phyloP scores from a whole-genome alignment of 371 early-diverging fungal species.

The Agmasoma carcini region DNA sequence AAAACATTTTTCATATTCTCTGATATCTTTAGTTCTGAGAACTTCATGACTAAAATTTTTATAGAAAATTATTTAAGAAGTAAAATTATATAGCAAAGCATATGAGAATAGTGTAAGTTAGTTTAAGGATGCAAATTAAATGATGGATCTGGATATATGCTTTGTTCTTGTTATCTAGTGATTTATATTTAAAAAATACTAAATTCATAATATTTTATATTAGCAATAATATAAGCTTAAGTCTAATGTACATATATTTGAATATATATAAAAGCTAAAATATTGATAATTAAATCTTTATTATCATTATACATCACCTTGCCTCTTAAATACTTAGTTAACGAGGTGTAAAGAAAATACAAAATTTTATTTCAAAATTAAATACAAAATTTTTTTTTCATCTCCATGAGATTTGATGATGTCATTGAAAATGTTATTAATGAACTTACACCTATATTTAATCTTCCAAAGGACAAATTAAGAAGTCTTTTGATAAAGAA shows the following conservation, averaged over 20 bases:
- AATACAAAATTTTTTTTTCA: background rate
- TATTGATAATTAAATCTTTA: constrained; percentile 1
- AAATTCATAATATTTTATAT: no score
- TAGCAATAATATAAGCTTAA: no score
- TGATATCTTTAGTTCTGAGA: background rate
- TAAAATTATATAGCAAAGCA: no score
- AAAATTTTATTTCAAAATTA: constrained; percentile 3
- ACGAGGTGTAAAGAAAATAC: background rate
- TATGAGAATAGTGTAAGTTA: no score
- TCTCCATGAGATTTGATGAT: constrained; percentile 16
- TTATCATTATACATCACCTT: background rate
- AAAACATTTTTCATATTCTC: constrained; percentile 15
- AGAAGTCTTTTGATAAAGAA: constrained; percentile 11
- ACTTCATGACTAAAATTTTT: background rate
- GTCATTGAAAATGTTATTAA: constrained; percentile 18
- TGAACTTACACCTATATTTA: constrained; percentile 2
- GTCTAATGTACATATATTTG: background rate
- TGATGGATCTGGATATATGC: no score
- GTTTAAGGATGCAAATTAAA: no score
- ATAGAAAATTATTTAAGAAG: background rate
- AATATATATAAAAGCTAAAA: background rate
- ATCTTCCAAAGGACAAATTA: constrained; percentile 12
- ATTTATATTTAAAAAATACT: no score
- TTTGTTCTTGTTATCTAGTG: no score
- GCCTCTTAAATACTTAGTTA: background rate